A percentile compares a stretch with the other conserved stretches of the same genome.
Conservation (phyloP, 2,329 filamentous ascomycete species). For the Alternaria sp. region DNA sequence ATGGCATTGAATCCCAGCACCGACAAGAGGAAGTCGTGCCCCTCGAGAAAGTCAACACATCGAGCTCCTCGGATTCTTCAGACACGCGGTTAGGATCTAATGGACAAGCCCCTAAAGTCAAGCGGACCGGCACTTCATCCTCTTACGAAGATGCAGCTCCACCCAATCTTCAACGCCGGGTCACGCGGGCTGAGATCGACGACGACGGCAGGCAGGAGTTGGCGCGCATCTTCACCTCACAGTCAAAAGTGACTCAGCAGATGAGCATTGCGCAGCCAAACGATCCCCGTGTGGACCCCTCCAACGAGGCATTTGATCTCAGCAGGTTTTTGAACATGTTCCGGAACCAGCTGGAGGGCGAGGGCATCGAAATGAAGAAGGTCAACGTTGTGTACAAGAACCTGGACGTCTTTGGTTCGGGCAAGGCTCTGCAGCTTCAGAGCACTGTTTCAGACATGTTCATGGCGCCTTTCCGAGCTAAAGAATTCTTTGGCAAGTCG, state of each 20-base stretch:
- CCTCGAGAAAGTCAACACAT: constrained; percentile 15
- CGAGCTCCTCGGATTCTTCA: constrained; percentile 28
- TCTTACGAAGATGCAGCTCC: constrained; percentile 7
- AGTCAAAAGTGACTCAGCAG: constrained; percentile 29
- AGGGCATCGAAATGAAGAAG: constrained; percentile 60
- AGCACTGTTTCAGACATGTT: constrained; percentile 68
- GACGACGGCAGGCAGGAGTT: constrained; percentile 34
- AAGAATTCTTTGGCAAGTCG: constrained; percentile 57
- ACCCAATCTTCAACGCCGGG: constrained; percentile 19
- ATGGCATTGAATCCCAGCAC: constrained; percentile 1
- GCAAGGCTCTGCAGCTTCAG: constrained; percentile 71
- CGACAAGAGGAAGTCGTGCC: constrained; percentile 14
- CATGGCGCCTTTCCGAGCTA: constrained; percentile 62
- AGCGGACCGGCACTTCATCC: constrained; percentile 9
- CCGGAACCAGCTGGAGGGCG: constrained; percentile 59
- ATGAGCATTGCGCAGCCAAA: constrained; percentile 39
- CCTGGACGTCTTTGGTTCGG: constrained; percentile 70
- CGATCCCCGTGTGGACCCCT: constrained; percentile 61
- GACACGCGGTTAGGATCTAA: constrained; percentile 21
- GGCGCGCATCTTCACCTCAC: constrained; percentile 29
- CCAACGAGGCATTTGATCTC: constrained; percentile 59
- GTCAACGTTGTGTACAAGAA: constrained; percentile 70
- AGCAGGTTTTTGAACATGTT: constrained; percentile 60
- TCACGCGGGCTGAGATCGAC: constrained; percentile 30
- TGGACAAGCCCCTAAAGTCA: constrained; percentile 7